phyloP scores from a whole-genome alignment of 129 eudicot species.

The Pseudognaphalium luteoalbum region DNA sequence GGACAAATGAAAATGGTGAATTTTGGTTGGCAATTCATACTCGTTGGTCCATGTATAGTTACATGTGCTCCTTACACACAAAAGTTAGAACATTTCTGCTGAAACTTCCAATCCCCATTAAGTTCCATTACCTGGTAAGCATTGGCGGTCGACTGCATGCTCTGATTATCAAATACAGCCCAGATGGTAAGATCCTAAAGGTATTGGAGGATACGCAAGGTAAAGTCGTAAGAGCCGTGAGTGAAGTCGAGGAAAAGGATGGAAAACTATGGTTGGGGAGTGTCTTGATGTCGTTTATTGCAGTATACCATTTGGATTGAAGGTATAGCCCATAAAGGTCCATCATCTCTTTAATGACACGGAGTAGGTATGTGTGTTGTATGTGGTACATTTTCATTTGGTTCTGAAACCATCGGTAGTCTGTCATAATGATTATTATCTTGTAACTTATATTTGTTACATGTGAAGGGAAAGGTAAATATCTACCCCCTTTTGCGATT shows the following conservation, averaged over 20 bases:
- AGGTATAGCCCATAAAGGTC: neutral
- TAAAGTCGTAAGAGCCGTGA: slow-evolving; percentile 82
- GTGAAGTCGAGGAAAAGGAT: slow-evolving; percentile 92
- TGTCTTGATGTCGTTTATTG: slow-evolving; percentile 79
- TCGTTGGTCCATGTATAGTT: slow-evolving; percentile 51
- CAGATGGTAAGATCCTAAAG: slow-evolving; percentile 67
- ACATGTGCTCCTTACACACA: slow-evolving; percentile 47
- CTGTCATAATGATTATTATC: neutral
- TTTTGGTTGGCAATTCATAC: slow-evolving; percentile 94
- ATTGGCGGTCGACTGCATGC: slow-evolving; percentile 68
- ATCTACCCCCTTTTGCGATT: neutral
- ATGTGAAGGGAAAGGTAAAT: neutral
- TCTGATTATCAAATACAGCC: slow-evolving; percentile 55
- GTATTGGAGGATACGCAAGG: slow-evolving; percentile 72
- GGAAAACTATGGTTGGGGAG: slow-evolving; percentile 94
- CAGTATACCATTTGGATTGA: slow-evolving; percentile 52
- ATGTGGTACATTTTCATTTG: slow-evolving; percentile 4
- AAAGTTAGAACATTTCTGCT: slow-evolving; percentile 53
- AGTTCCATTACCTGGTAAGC: slow-evolving; percentile 57
- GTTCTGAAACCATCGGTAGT: neutral
- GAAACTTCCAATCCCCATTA: slow-evolving; percentile 72
- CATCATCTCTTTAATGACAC: neutral
- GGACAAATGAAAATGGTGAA: slow-evolving; percentile 71
- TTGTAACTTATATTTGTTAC: neutral
- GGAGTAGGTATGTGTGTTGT: slow-evolving; percentile 4